A percentile compares a stretch with the other conserved stretches of the same genome.
Evolutionary conservation across 1,139 yeast species (phyloP).

Genomic region (Debaryomyces robertsiae): DNA sequence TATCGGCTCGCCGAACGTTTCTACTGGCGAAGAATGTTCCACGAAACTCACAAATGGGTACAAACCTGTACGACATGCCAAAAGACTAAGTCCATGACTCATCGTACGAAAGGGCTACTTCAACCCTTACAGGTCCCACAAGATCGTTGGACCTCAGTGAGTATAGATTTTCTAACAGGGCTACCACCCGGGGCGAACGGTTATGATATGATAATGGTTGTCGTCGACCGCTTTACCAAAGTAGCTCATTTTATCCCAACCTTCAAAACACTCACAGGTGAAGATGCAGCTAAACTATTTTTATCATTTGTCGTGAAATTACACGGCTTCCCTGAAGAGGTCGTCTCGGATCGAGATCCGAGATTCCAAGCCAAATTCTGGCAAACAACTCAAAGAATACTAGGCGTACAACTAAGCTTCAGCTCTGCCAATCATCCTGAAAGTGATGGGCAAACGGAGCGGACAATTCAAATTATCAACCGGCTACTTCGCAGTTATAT

Average conservation of each 20-base stretch:
- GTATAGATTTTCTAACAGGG: no score
- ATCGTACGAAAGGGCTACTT: no score
- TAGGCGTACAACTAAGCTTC: not conserved
- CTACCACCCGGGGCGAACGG: not conserved
- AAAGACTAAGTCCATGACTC: no score
- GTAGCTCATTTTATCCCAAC: conserved; percentile 2
- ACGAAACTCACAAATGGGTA: no score
- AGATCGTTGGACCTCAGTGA: no score
- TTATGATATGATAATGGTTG: not conserved
- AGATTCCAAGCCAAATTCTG: no score
- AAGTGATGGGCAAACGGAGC: not conserved
- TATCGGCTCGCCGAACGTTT: no score
- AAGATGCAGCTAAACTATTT: not conserved
- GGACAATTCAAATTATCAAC: not conserved
- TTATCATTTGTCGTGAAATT: not conserved
- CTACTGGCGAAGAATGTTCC: no score
- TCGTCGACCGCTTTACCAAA: conserved; percentile 1
- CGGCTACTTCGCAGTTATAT: not conserved
- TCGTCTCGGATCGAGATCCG: not conserved
- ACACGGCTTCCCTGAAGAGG: not conserved
- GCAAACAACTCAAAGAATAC: no score
- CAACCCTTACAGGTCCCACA: no score
- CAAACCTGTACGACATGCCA: no score
- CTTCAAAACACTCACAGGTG: not conserved
- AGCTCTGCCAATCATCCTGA: conserved; percentile 1